Evolutionary conservation across 768 basidiomycete species (phyloP).

Genomic region (Xerocomellus intermedius): DNA sequence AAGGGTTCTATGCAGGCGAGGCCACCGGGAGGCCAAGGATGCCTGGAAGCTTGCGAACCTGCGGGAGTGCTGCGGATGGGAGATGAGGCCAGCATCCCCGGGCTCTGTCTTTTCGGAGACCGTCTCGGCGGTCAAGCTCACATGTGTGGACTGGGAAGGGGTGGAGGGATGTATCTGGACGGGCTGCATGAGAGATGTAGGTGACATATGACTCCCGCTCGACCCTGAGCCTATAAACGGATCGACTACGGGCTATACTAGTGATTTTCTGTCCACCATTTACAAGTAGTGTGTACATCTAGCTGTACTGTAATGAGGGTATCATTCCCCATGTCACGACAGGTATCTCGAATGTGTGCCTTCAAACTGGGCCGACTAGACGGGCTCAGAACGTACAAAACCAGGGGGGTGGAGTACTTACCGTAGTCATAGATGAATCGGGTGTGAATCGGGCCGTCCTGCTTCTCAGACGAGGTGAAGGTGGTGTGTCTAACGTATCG

Average conservation of each 20-base stretch:
- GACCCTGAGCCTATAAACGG: conserved; percentile 1
- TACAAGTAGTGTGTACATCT: background rate
- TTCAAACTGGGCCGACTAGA: conserved; percentile 20
- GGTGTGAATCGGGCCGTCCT: conserved; percentile 48
- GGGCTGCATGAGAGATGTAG: conserved; percentile 10
- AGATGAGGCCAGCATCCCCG: background rate
- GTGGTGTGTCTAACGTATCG: conserved; percentile 59
- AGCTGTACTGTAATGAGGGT: background rate
- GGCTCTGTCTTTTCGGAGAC: conserved; percentile 4
- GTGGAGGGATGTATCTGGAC: background rate
- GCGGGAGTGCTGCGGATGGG: background rate
- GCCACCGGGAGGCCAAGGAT: conserved; percentile 11
- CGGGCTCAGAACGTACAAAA: conserved; percentile 12
- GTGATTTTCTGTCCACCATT: background rate
- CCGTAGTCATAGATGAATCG: conserved; percentile 68
- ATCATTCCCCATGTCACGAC: background rate
- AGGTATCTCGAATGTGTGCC: background rate
- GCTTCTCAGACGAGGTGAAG: conserved; percentile 59
- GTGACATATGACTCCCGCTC: too few relatives aligned
- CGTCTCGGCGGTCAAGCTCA: conserved; percentile 1
- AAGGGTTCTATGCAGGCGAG: conserved; percentile 19
- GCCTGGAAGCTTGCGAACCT: conserved; percentile 9
- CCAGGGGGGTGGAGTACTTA: conserved; percentile 34
- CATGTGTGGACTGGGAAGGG: conserved; percentile 14
- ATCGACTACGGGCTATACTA: background rate